Percentiles rank a stretch among this genome's conserved stretches.
Conservation (phyloP, 139 green algal genomes). For the Gonium pectorale region DNA sequence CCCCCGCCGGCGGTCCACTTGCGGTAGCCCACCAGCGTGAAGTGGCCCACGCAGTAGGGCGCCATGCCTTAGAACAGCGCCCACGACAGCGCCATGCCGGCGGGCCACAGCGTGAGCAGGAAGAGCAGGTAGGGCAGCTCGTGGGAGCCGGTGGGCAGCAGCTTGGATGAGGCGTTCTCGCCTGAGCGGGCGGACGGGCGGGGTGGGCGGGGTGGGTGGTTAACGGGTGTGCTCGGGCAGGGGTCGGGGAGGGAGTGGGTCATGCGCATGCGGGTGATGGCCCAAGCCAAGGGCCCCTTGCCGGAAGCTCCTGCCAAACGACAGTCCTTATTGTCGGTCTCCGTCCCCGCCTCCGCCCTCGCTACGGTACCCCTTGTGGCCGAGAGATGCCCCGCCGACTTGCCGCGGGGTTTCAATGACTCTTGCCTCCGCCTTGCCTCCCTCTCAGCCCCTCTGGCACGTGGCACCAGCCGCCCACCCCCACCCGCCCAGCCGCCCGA, state of each 20-base stretch:
- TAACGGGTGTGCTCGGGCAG: background rate
- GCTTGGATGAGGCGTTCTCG: conserved; percentile 10
- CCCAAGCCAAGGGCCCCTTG: too few species aligned
- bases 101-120: conserved; percentile 14
- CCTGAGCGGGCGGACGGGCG: background rate
- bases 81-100: background rate
- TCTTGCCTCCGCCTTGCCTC: background rate
- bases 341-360: too few species aligned
- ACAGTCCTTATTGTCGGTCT: too few species aligned
- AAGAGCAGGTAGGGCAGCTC: conserved; percentile 3
- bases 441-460: background rate
- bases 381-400: too few species aligned
- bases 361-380: too few species aligned
- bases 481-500: too few species aligned
- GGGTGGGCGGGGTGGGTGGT: background rate
- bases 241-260: background rate
- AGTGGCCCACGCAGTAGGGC: background rate
- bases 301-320: too few species aligned
- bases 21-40: background rate
- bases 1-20: background rate
- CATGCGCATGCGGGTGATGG: too few species aligned
- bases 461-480: background rate
- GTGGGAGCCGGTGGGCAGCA: conserved; percentile 3
- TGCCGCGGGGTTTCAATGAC: too few species aligned
- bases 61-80: conserved; percentile 5